Evolutionary conservation across 495 filamentous ascomycete genomes (phyloP), one percentile per base, ranked within the genome.

Genomic region (Tuber umbilicatum): DNA sequence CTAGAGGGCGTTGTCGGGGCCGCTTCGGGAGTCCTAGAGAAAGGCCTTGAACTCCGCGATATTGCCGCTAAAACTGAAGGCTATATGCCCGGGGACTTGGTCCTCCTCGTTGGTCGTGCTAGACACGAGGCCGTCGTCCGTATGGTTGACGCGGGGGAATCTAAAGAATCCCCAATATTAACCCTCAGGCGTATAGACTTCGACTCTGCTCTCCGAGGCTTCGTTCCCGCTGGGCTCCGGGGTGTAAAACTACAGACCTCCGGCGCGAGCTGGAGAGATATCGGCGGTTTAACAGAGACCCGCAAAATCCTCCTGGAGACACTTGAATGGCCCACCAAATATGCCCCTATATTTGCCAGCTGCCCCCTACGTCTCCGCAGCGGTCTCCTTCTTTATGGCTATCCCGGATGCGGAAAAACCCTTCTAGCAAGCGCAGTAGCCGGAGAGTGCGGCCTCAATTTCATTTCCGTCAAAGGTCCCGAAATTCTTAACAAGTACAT

Each of bases 401-500:
- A 92, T 82, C 95, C 95, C 3, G 95, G 95, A 19, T 97, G 95
- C 78, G 95, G 95, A 75, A 99, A 99, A 84, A 99, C 95, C 1
- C 87, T 98, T 12, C 88, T 98, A 2, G 95, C 95, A 5, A 92
- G 90, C 73, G 96, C 96, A 4, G 94, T 99, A 4, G 95, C 95
- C 9, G 94, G 94, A 72, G 95, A 98, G 83, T 97, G 94, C 81
- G 94, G 94, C 0, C 88, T 98, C 79, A 98, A 97, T 83, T 98
- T 98, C 85, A 98, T 99, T 85, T 93, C 90, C 73, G 96, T 99
- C 74, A 98, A 98, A 83, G 95, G 95, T 9, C 96, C 95, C 5
- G 96, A 99, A 84, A 97, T 99, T 64, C 84, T 99, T 75, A 98
- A 98, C 84, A 99, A 98, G 83, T 98, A 98, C 83, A 98, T 98